Evolutionary conservation across 148 eudicot genomes (phyloP), one percentile per base, ranked within the genome.

Genomic region (Nyssa sinensis): DNA sequence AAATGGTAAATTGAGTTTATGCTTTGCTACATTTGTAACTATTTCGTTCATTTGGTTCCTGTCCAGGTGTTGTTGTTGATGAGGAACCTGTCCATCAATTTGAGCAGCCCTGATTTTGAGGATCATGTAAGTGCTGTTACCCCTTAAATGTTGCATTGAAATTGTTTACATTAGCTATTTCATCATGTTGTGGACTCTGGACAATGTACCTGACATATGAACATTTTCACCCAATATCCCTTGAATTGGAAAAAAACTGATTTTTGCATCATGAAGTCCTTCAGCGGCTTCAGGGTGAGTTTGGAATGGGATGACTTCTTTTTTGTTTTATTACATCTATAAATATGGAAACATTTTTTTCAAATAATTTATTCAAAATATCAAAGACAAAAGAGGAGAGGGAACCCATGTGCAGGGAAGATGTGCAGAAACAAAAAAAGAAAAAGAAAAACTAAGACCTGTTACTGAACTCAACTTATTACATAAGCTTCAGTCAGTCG

Each of bases 21-120:
- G 59, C 23, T 17, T n/a, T 7, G 3, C 4, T 23, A 17, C 44
- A 30, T 76, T 69, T 55, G 25, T 24, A 7, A 29, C 27, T 61
- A 7, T 11, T 27, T 21, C 21, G 41, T 21, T 61, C 17, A n/a
- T 34, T 68, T 24, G 16, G 21, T 58, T 41, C 51, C 44, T 69
- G 30, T 80, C 55, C 90, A 95, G 99, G 96, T 86, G 66, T 78
- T 92, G 74, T 74, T 94, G 80, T 74, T 94, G 81, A 92, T 94
- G 97, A 87, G 97, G 76, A 91, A 91, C 80, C 94, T 95, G 67
- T 88, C 98, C 60, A 87, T 92, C 86, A 95, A 95, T 85, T 80
- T 95, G 89, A 78, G 88, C 28, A 93, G 98, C 80, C 98, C 96
- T 44, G 91, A 89, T 77, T 95, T 95, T 77, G 97, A 92, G 86